Conservation (phyloP, 768 basidiomycete species). For the Boletales sp. region DNA sequence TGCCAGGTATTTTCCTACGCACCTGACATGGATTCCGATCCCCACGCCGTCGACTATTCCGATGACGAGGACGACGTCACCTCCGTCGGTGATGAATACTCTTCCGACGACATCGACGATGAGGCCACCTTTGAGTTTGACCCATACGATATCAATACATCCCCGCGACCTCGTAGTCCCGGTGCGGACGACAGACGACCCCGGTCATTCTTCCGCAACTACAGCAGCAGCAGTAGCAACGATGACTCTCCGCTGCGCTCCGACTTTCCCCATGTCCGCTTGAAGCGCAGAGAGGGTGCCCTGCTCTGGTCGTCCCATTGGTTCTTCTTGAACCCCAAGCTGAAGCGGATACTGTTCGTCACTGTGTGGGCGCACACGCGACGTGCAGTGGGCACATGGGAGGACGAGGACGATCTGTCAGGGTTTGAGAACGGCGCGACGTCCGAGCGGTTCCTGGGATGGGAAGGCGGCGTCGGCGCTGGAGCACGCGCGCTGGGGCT, state of each 20-base stretch:
- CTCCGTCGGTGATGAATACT: slow-evolving; percentile 63
- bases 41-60: slow-evolving; percentile 79
- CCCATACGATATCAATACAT: slow-evolving; percentile 70
- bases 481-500: slow-evolving; percentile 83
- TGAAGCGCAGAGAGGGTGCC: slow-evolving; percentile 64
- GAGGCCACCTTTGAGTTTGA: slow-evolving; percentile 77
- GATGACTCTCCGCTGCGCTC: slow-evolving; percentile 29
- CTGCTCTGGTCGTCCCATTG: slow-evolving; percentile 95
- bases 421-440: slow-evolving; percentile 35
- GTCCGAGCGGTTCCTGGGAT: slow-evolving; percentile 67
- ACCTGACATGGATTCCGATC: slow-evolving; percentile 92
- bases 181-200: slow-evolving; percentile 6
- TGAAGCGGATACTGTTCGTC: slow-evolving; percentile 89
- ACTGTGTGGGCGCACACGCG: slow-evolving; percentile 86
- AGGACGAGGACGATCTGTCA: slow-evolving; percentile 39
- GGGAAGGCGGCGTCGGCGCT: slow-evolving; percentile 75
- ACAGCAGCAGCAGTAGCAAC: slow-evolving; percentile 35
- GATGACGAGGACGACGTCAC: slow-evolving; percentile 77
- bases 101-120: slow-evolving; percentile 69
- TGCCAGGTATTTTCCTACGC: slow-evolving; percentile 95
- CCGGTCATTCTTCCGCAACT: slow-evolving; percentile 21
- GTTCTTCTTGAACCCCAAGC: slow-evolving; percentile 93
- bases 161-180: slow-evolving; percentile 10
- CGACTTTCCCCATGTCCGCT: slow-evolving; percentile 44
- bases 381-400: slow-evolving; percentile 50